A percentile compares a stretch with the other conserved stretches of the same genome.
These are phyloP conservation scores for Syzygium aromaticum DNA, from an alignment of 345 rosid species.

Conservation along the genomic window DNA sequence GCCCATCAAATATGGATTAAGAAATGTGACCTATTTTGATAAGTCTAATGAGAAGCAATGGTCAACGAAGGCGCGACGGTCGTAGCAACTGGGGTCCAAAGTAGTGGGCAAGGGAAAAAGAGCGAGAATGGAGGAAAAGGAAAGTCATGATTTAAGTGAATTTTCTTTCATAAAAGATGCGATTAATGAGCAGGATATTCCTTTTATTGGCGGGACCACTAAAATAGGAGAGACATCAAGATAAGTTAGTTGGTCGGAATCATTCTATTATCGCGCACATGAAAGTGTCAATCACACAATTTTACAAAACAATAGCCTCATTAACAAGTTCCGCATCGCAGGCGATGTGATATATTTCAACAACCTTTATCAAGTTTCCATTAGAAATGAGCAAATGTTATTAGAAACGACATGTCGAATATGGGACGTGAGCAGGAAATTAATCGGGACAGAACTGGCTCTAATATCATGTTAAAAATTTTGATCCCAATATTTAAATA, in stretches of 20 bases:
- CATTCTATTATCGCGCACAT: not conserved
- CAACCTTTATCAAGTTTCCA: not conserved
- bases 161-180: not conserved
- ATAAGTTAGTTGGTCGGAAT: not conserved
- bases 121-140: not conserved
- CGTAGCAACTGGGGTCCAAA: not conserved
- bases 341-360: not conserved
- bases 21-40: too few species aligned
- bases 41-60: not conserved
- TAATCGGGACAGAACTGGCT: fast-evolving
- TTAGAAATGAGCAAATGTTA: not conserved
- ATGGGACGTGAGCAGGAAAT: fast-evolving
- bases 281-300: not conserved
- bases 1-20: too few species aligned
- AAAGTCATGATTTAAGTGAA: not conserved
- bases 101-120: not conserved
- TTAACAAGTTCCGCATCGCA: fast-evolving
- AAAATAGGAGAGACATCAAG: not conserved
- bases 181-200: not conserved
- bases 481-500: fast-evolving
- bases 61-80: not conserved
- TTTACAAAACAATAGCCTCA: not conserved
- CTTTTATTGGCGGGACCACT: not conserved
- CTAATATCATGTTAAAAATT: not conserved
- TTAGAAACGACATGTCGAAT: not conserved